phyloP scores from a whole-genome alignment of 1,284 basidiomycete species.

The Apiotrichum mycotoxinovorans region DNA sequence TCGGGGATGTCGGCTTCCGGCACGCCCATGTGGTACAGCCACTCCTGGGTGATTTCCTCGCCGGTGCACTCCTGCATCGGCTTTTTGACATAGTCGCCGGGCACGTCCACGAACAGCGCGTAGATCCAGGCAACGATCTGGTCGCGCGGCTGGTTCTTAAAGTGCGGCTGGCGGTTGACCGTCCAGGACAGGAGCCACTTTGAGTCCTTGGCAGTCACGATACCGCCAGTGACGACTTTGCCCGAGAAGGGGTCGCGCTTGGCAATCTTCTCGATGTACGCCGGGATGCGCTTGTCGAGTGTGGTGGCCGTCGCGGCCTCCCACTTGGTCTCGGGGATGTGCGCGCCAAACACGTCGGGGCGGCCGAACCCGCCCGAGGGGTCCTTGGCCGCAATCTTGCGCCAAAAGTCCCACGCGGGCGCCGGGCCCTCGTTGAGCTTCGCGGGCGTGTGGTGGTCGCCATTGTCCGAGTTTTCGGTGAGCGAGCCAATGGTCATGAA shows the following conservation, averaged over 20 bases:
- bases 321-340: conserved; percentile 4
- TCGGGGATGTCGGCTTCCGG: not conserved
- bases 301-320: not conserved
- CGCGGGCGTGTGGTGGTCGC: not conserved
- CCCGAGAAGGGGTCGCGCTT: not conserved
- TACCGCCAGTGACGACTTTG: conserved; percentile 3
- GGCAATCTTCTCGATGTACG: conserved; percentile 1
- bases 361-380: not conserved
- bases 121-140: conserved; percentile 1
- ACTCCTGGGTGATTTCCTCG: conserved; percentile 5
- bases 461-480: conserved; percentile 5
- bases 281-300: conserved; percentile 2
- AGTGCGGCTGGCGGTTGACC: conserved; percentile 4
- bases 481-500: conserved; percentile 4
- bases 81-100: conserved; percentile 3
- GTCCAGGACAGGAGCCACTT: conserved; percentile 3
- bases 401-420: conserved; percentile 7
- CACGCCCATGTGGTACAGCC: conserved; percentile 1
- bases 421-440: conserved; percentile 1
- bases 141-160: not conserved
- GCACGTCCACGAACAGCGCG: not conserved
- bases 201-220: conserved; percentile 2
- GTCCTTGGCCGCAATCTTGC: not conserved
- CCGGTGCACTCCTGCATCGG: conserved; percentile 1
- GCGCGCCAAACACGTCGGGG: conserved; percentile 1